Evolutionary conservation across 768 basidiomycete genomes (phyloP).

Genomic region (Cystobasidium onofrii): DNA sequence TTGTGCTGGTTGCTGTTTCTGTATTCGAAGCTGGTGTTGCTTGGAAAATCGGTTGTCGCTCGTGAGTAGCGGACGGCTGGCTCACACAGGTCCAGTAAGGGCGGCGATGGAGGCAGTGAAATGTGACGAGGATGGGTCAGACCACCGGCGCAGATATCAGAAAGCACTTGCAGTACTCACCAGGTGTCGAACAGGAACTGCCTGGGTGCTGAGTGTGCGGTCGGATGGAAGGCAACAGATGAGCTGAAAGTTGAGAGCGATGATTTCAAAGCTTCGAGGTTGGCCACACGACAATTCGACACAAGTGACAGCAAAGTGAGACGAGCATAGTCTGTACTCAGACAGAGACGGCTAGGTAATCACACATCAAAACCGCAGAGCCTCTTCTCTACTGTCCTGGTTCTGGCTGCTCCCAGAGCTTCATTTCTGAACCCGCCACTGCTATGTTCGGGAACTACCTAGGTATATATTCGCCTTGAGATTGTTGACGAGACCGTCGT

Average conservation of each 20-base stretch:
- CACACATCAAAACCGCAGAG: too few species aligned
- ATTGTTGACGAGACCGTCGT: neutral
- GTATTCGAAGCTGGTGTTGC: neutral
- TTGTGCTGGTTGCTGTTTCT: neutral
- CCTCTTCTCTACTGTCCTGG: neutral
- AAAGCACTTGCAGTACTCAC: too few species aligned
- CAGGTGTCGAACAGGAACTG: neutral
- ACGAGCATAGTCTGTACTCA: neutral
- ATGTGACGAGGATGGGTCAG: neutral
- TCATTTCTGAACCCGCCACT: neutral
- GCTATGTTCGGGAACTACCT: slow-evolving; percentile 31
- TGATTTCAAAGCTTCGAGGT: neutral
- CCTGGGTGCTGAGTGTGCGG: neutral
- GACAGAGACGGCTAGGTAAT: too few species aligned
- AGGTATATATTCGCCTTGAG: neutral
- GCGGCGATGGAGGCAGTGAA: neutral
- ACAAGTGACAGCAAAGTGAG: neutral
- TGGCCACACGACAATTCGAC: neutral
- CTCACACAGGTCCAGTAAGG: too few species aligned
- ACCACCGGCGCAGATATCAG: neutral
- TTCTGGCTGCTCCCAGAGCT: neutral
- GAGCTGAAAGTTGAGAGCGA: neutral
- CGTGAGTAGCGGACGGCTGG: neutral
- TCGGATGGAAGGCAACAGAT: neutral
- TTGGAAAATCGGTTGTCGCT: neutral